Evolutionary conservation across 345 rosid species (phyloP).

Genomic region (Toxicodendron radicans): DNA sequence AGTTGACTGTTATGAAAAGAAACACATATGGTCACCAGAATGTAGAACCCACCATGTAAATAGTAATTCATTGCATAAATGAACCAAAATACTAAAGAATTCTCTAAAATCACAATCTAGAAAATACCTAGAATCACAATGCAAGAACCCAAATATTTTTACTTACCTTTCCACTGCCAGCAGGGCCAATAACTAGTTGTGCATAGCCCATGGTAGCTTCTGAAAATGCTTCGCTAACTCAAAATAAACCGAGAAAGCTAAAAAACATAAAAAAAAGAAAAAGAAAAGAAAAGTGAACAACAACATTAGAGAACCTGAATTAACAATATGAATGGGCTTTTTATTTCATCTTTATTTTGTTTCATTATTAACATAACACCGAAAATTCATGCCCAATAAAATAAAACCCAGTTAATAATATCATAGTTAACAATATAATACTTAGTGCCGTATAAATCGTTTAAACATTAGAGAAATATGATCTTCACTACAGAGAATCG

Average conservation of each 20-base stretch:
- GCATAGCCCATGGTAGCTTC: slow-evolving; percentile 37
- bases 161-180: slow-evolving; percentile 45
- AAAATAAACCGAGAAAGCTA: not conserved
- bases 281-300: not conserved
- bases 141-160: not conserved
- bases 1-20: slow-evolving; percentile 57
- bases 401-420: too few species aligned
- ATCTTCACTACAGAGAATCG: too few species aligned
- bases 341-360: too few species aligned
- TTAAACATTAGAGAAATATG: too few species aligned
- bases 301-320: not conserved
- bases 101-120: not conserved
- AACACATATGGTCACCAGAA: not conserved
- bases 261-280: not conserved
- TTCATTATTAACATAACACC: too few species aligned
- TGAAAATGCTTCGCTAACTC: not conserved
- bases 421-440: too few species aligned
- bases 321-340: not conserved
- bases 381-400: too few species aligned
- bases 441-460: too few species aligned
- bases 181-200: slow-evolving; percentile 48
- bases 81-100: not conserved
- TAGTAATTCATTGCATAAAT: not conserved
- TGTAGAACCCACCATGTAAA: not conserved
- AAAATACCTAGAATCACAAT: not conserved